Evolutionary conservation across 1,284 basidiomycete species (phyloP).

Genomic region (Cutaneotrichosporon sp.): DNA sequence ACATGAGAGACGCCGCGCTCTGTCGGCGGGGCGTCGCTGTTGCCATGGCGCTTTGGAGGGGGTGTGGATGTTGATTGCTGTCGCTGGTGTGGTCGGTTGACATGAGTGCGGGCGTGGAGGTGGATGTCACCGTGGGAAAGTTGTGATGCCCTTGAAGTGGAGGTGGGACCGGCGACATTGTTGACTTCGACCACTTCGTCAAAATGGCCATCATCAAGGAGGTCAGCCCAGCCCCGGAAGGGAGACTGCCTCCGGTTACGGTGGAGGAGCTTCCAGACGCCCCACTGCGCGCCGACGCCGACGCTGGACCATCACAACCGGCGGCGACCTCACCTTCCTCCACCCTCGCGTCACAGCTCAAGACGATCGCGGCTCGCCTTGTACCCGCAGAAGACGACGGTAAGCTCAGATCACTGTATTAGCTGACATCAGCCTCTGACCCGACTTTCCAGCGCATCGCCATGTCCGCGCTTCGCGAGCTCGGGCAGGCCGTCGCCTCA

Average conservation of each 20-base stretch:
- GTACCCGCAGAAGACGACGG: slow-evolving; percentile 31
- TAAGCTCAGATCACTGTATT: slow-evolving; percentile 14
- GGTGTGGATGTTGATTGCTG: not conserved
- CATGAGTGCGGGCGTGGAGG: not conserved
- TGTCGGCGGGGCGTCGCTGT: slow-evolving; percentile 6
- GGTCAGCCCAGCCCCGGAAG: slow-evolving; percentile 22
- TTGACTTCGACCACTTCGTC: not conserved
- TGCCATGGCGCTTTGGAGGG: slow-evolving; percentile 3
- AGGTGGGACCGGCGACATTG: not conserved
- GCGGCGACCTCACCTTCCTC: slow-evolving; percentile 4
- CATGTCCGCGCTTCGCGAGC: slow-evolving; percentile 15
- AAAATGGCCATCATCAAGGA: slow-evolving; percentile 45
- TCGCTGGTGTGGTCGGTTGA: not conserved
- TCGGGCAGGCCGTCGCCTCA: slow-evolving; percentile 12
- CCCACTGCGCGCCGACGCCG: slow-evolving; percentile 16
- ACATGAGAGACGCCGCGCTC: not conserved
- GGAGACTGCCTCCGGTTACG: not conserved
- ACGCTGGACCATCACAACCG: not conserved
- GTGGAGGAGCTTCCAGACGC: slow-evolving; percentile 28
- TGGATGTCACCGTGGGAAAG: slow-evolving; percentile 22
- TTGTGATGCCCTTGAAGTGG: not conserved
- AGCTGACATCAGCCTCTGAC: slow-evolving; percentile 18
- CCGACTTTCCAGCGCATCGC: slow-evolving; percentile 19
- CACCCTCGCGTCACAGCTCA: slow-evolving; percentile 24
- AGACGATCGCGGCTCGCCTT: slow-evolving; percentile 25